phyloP scores from a whole-genome alignment of 495 filamentous ascomycete species.

The Corynascus novoguineensis region DNA sequence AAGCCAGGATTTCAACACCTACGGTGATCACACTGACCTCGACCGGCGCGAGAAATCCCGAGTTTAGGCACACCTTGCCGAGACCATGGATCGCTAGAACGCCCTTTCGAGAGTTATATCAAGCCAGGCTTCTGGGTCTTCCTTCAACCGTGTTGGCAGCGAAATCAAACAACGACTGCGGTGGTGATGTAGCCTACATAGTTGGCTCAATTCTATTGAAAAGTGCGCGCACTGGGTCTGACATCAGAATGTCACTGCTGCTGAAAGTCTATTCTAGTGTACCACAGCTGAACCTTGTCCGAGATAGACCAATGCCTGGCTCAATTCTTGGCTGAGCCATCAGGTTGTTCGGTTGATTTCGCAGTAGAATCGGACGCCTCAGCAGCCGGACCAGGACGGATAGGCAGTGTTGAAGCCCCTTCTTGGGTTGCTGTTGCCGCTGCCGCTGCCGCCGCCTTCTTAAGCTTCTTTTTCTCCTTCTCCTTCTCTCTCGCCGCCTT shows the following conservation, averaged over 20 bases:
- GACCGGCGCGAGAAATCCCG: too few relatives aligned
- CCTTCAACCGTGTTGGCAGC: background rate
- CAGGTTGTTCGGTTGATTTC: background rate
- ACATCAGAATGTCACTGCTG: slow-evolving; percentile 5
- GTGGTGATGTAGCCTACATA: too few relatives aligned
- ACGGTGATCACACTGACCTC: too few relatives aligned
- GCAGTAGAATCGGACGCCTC: background rate
- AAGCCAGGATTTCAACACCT: too few relatives aligned
- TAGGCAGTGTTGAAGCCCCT: slow-evolving; percentile 8
- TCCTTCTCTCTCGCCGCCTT: slow-evolving; percentile 27
- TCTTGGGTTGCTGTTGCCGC: slow-evolving; percentile 7
- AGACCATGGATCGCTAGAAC: too few relatives aligned
- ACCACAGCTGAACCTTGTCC: background rate
- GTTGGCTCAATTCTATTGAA: background rate
- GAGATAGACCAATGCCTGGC: background rate
- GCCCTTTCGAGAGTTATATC: too few relatives aligned
- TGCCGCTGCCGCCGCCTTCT: slow-evolving; percentile 26
- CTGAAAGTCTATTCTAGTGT: slow-evolving; percentile 8
- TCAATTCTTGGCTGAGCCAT: background rate
- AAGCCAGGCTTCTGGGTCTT: too few relatives aligned
- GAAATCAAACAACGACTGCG: background rate
- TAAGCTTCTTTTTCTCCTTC: slow-evolving; percentile 28
- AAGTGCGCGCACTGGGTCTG: background rate
- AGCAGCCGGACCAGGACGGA: slow-evolving; percentile 8
- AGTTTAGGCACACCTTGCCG: too few relatives aligned